phyloP scores from a whole-genome alignment of 768 basidiomycete genomes.

The Trametes elegans region DNA sequence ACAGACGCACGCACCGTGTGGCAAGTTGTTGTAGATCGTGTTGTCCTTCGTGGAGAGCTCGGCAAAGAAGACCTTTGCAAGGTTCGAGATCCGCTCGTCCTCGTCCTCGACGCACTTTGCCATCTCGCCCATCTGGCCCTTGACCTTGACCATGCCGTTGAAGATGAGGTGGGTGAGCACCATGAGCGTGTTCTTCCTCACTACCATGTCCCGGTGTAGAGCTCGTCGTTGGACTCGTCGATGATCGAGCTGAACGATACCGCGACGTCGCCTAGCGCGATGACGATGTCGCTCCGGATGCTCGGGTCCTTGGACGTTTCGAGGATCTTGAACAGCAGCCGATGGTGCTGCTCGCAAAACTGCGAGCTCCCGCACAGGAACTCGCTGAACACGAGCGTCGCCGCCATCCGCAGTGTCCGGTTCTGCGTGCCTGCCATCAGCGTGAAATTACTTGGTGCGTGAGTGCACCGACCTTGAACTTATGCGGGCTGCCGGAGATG shows the following conservation, averaged over 20 bases:
- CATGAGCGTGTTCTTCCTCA: conserved; percentile 99
- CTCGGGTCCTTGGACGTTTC: conserved; percentile 88
- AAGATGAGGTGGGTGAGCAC: conserved; percentile 95
- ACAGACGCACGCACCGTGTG: conserved; percentile 64
- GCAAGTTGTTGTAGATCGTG: conserved; percentile 97
- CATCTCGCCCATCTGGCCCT: conserved; percentile 99
- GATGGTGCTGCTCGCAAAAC: conserved; percentile 90
- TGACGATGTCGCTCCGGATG: conserved; percentile 94
- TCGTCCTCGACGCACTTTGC: conserved; percentile 97
- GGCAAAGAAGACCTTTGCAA: conserved; percentile 97
- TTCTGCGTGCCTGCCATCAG: conserved; percentile 49
- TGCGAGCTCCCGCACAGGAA: conserved; percentile 93
- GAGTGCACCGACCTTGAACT: conserved; percentile 69
- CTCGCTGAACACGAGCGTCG: conserved; percentile 88
- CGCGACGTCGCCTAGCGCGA: conserved; percentile 95
- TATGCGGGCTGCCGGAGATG: conserved; percentile 86
- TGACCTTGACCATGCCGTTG: conserved; percentile 99
- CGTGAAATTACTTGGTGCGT: neutral
- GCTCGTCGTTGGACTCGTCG: conserved; percentile 94
- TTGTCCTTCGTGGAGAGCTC: conserved; percentile 97
- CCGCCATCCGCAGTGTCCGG: conserved; percentile 79
- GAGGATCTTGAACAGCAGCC: conserved; percentile 88
- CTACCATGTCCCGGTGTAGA: conserved; percentile 85
- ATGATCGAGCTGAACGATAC: conserved; percentile 98
- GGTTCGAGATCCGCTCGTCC: conserved; percentile 82